A percentile compares a stretch with the other conserved stretches of the same genome.
Conservation (phyloP, 1,139 yeast genomes). For the Dujonia santamariae region DNA sequence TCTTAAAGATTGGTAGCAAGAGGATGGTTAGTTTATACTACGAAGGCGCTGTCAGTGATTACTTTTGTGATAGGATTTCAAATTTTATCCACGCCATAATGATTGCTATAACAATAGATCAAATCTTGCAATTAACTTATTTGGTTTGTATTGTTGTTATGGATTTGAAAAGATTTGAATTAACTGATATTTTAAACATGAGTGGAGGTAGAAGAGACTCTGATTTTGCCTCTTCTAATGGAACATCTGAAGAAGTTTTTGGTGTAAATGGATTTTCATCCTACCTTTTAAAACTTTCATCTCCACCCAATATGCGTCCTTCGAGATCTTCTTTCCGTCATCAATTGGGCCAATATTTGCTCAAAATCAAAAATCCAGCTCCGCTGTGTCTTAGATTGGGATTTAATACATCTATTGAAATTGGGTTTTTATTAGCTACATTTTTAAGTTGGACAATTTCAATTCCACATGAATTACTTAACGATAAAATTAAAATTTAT, state of each 20-base stretch:
- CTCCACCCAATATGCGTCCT: constrained; percentile 17
- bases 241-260: constrained; percentile 4
- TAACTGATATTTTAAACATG: constrained; percentile 45
- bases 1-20: background rate
- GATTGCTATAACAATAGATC: constrained; percentile 51
- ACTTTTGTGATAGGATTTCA: background rate
- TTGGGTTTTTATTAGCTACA: constrained; percentile 17
- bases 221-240: background rate
- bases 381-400: constrained; percentile 18
- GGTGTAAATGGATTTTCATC: constrained; percentile 29
- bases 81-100: constrained; percentile 10
- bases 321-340: constrained; percentile 21
- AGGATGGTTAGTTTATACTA: background rate
- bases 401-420: constrained; percentile 15
- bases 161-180: constrained; percentile 62
- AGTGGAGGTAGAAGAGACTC: background rate
- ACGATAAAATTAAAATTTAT: constrained; percentile 15
- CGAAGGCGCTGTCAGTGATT: constrained; percentile 1
- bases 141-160: constrained; percentile 63
- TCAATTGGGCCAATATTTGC: constrained; percentile 31
- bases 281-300: constrained; percentile 18
- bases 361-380: constrained; percentile 33
- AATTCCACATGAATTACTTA: constrained; percentile 22
- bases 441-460: constrained; percentile 26
- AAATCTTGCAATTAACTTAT: constrained; percentile 57